A percentile compares a stretch with the other conserved stretches of the same genome.
Evolutionary conservation across 1,284 basidiomycete genomes (phyloP).

Genomic region (Sphaerobolus stellatus): DNA sequence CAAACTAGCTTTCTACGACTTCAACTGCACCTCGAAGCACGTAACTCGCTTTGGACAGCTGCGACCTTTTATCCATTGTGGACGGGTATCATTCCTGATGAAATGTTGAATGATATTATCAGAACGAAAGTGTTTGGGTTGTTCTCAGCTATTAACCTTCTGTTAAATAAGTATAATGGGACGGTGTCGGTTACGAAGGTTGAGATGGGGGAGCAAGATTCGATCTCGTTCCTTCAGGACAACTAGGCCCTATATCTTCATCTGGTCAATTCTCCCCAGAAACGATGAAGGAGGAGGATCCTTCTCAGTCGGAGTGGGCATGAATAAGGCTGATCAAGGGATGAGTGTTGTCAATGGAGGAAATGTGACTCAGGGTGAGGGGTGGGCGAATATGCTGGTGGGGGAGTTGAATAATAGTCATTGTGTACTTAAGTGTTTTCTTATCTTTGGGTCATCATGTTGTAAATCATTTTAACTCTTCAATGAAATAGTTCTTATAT

Average conservation of each 20-base stretch:
- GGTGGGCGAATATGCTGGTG: conserved; percentile 64
- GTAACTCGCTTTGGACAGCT: conserved; percentile 62
- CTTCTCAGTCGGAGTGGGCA: conserved; percentile 42
- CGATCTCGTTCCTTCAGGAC: conserved; percentile 67
- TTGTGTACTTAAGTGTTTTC: too few species aligned
- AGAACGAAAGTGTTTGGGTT: conserved; percentile 68
- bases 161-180: conserved; percentile 74
- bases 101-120: conserved; percentile 56
- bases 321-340: conserved; percentile 46
- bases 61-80: conserved; percentile 87
- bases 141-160: conserved; percentile 73
- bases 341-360: conserved; percentile 77
- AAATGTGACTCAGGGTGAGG: conserved; percentile 59
- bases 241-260: conserved; percentile 69
- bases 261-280: conserved; percentile 72
- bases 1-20: conserved; percentile 89
- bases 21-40: conserved; percentile 67
- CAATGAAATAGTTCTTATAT: too few species aligned
- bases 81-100: conserved; percentile 80
- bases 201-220: conserved; percentile 70
- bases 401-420: conserved; percentile 82
- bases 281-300: conserved; percentile 45
- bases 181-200: conserved; percentile 75
- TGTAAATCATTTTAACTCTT: too few species aligned
- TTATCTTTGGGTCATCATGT: too few species aligned